These are phyloP conservation scores for Cylindrodendrum hubeiense DNA, from an alignment of 2,329 filamentous ascomycete species.

Conservation along the genomic window DNA sequence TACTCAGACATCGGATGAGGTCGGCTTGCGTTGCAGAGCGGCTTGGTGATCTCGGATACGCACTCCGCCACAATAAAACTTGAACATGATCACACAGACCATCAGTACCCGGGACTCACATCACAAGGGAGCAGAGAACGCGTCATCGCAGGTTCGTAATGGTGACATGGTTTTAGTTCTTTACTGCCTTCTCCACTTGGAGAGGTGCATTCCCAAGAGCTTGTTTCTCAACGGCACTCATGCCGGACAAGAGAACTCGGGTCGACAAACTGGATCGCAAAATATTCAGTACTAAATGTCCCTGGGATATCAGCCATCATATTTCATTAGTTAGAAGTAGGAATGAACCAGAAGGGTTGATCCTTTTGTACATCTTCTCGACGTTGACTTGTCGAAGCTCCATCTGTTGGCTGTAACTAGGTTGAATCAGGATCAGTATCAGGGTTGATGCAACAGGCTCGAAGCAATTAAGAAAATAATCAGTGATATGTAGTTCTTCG, in stretches of 20 bases:
- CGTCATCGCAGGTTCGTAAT: slow-evolving; percentile 7
- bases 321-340: background rate
- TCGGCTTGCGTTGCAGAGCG: slow-evolving; percentile 9
- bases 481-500: background rate
- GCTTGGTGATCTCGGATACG: slow-evolving; percentile 14
- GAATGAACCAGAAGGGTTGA: background rate
- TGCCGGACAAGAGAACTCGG: background rate
- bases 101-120: background rate
- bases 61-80: slow-evolving; percentile 23
- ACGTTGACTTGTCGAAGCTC: background rate
- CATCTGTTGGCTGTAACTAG: background rate
- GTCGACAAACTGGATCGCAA: background rate
- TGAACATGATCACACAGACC: background rate
- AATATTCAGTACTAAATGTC: background rate
- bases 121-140: slow-evolving; percentile 2
- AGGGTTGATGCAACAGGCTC: background rate
- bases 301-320: background rate
- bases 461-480: no score
- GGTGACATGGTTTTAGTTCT: background rate
- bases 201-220: background rate
- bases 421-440: background rate
- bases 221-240: background rate
- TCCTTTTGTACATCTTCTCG: background rate
- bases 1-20: slow-evolving; percentile 2
- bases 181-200: background rate